Percentiles rank a stretch among this genome's conserved stretches.
Evolutionary conservation across 345 rosid genomes (phyloP).

Genomic region (Gossypium longicalyx): DNA sequence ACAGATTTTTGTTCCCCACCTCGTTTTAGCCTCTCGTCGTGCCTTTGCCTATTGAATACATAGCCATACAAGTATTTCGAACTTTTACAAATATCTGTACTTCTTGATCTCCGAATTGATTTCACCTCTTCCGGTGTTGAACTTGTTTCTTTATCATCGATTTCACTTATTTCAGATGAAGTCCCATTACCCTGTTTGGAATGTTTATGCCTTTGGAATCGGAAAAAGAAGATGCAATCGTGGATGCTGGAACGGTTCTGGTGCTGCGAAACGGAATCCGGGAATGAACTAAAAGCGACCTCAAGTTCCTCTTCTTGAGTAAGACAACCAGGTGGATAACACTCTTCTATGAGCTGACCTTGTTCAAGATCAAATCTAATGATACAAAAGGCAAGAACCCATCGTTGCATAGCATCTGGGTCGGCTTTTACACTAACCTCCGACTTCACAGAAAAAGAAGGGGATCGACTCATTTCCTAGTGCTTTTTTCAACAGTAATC

Average conservation of each 20-base stretch:
- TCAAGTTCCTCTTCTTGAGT: conserved; percentile 83
- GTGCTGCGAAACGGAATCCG: conserved; percentile 88
- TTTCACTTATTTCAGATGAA: conserved; percentile 29
- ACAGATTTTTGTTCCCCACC: conserved; percentile 98
- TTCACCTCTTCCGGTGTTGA: conserved; percentile 23
- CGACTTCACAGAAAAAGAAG: conserved; percentile 70
- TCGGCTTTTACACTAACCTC: conserved; percentile 60
- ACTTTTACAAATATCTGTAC: conserved; percentile 15
- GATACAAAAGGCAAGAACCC: conserved; percentile 83
- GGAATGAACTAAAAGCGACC: conserved; percentile 89
- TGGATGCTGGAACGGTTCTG: conserved; percentile 89
- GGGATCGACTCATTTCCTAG: conserved; percentile 80
- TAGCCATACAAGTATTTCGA: conserved; percentile 69
- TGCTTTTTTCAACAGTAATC: conserved; percentile 30
- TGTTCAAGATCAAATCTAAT: conserved; percentile 94
- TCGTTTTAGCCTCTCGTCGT: conserved; percentile 87
- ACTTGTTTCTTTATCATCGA: conserved; percentile 27
- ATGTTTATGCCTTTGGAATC: conserved; percentile 53
- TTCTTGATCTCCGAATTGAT: conserved; percentile 13
- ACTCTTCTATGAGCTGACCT: conserved; percentile 93
- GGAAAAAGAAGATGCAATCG: conserved; percentile 96
- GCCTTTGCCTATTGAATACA: conserved; percentile 92
- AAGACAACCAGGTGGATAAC: conserved; percentile 69
- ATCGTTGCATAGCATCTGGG: conserved; percentile 61
- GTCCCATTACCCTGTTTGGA: conserved; percentile 27